Evolutionary conservation across 441 rosid genomes (phyloP), one percentile per base, ranked within the genome.

Genomic region (Brassica balearica): DNA sequence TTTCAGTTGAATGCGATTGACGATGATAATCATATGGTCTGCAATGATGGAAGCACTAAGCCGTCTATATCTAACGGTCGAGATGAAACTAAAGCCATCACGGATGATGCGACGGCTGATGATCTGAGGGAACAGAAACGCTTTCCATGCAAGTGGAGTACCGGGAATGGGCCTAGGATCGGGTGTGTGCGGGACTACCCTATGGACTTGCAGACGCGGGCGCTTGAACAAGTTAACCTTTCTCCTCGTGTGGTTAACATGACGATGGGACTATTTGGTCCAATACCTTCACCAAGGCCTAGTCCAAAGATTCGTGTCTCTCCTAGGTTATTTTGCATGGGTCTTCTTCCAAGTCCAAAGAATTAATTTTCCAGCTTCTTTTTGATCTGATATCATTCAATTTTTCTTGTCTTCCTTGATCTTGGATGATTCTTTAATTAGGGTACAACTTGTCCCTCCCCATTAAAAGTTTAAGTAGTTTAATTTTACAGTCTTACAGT

Each of bases 261-360:
- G 5, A 48, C 78, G 0, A 1, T 69, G 1, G 68, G 72, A 10
- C 66, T 73, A 2, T 86, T 81, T 23, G 97, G 95, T 2, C 99
- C 98, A 2, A 88, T 95, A 48, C 99, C 99, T 1, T 95, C 98
- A 1, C 98, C 97, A 3, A 36, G 99, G 64, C 99, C 99, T 5
- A 91, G 95, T 67, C 92, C 96, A 67, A 86, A 81, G 71, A 79
- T 91, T 41, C 87, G 84, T 80, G 72, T 95, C 71, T 95, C 99
- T 0, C 99, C 98, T 0, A 80, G 94, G 58, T 85, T 95, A 12
- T 87, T 92, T 3, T 87, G 84, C 68, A 90, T 95, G 95, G 95
- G 99, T 68, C 84, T 88, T 68, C 84, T 88, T 12, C 98, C 96
- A 6, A 95, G 95, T 72, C 99, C 99, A 4, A 88, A 89, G 71